Conservation (phyloP, 164 flowering plant species). For the Macadamia integrifolia region DNA sequence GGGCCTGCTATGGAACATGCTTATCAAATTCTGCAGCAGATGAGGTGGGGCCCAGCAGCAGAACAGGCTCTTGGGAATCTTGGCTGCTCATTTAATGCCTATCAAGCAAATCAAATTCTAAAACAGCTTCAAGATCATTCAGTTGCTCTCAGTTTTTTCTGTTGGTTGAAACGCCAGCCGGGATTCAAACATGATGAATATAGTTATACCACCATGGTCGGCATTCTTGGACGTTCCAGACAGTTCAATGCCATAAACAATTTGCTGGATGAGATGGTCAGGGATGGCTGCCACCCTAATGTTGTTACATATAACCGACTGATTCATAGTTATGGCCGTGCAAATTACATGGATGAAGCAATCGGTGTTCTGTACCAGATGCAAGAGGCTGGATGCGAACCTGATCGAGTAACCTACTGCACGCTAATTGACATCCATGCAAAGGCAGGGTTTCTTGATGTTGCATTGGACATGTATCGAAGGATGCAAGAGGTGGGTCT, state of each 20-base stretch:
- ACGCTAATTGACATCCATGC: conserved; percentile 98
- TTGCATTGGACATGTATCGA: conserved; percentile 80
- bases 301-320: conserved; percentile 92
- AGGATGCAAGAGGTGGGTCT: conserved; percentile 84
- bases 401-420: conserved; percentile 92
- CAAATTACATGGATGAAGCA: conserved; percentile 75
- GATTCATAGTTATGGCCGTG: conserved; percentile 93
- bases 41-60: conserved; percentile 72
- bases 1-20: conserved; percentile 44
- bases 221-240: conserved; percentile 81
- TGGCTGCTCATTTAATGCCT: conserved; percentile 57
- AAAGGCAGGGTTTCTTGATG: conserved; percentile 88
- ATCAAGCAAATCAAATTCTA: conserved; percentile 87
- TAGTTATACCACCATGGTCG: conserved; percentile 95
- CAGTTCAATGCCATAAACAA: conserved; percentile 61
- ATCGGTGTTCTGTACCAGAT: conserved; percentile 62
- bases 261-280: conserved; percentile 78
- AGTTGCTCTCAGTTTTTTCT: conserved; percentile 80
- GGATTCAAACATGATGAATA: conserved; percentile 95
- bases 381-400: conserved; percentile 67
- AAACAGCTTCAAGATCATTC: conserved; percentile 71
- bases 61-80: conserved; percentile 68
- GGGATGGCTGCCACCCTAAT: conserved; percentile 83
- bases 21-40: conserved; percentile 36
- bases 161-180: conserved; percentile 70